Evolutionary conservation across 257 asterid species (phyloP).

Genomic region (Fraxinus quadrangulata): DNA sequence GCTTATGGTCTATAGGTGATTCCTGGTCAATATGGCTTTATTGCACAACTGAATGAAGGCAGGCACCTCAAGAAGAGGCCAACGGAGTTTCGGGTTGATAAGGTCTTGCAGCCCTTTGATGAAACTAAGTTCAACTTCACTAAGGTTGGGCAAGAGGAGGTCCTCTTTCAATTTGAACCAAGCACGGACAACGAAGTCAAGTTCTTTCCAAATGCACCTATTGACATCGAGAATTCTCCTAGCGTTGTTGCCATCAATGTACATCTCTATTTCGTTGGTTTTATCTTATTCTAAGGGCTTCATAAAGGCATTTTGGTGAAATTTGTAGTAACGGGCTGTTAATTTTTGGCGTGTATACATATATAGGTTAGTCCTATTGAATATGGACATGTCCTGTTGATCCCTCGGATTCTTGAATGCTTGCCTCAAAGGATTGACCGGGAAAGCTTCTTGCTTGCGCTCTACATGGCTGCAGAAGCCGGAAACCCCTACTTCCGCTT

Average conservation of each 20-base stretch:
- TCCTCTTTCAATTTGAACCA: constrained; percentile 80
- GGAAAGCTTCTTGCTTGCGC: constrained; percentile 82
- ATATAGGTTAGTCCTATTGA: constrained; percentile 97
- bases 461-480: constrained; percentile 83
- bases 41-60: constrained; percentile 96
- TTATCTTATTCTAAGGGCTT: not conserved
- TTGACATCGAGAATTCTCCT: constrained; percentile 63
- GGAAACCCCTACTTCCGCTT: constrained; percentile 82
- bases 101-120: constrained; percentile 91
- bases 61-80: constrained; percentile 99
- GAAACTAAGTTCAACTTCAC: constrained; percentile 93
- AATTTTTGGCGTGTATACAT: constrained; percentile 16
- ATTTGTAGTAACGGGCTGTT: constrained; percentile 17
- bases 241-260: constrained; percentile 90
- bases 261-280: not conserved
- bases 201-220: constrained; percentile 64
- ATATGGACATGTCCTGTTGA: constrained; percentile 86
- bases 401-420: constrained; percentile 80
- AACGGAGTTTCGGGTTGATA: constrained; percentile 91
- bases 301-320: not conserved
- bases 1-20: constrained; percentile 57
- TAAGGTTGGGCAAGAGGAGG: constrained; percentile 93
- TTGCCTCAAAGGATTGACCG: constrained; percentile 85
- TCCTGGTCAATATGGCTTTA: constrained; percentile 82
- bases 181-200: constrained; percentile 56